Evolutionary conservation across 345 rosid species (phyloP).

Genomic region (Pistacia integerrima): DNA sequence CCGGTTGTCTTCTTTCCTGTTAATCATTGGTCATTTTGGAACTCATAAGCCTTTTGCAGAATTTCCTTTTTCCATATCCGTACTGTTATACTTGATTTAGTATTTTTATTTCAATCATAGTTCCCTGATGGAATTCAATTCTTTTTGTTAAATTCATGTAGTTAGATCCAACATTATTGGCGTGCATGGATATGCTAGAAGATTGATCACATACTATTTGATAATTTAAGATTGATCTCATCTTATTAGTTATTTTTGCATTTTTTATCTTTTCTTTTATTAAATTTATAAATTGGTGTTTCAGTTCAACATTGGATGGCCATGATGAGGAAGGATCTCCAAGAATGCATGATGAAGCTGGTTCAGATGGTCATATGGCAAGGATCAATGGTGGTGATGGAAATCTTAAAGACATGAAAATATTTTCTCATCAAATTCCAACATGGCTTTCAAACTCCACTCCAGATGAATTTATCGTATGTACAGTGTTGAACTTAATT

Average conservation of each 20-base stretch:
- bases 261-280: background rate
- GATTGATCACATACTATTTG: slow-evolving; percentile 7
- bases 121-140: background rate
- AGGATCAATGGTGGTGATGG: slow-evolving; percentile 64
- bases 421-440: slow-evolving; percentile 59
- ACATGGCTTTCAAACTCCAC: slow-evolving; percentile 83
- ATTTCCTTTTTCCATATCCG: background rate
- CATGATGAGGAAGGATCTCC: slow-evolving; percentile 71
- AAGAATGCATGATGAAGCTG: slow-evolving; percentile 61
- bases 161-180: background rate
- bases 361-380: slow-evolving; percentile 45
- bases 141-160: background rate
- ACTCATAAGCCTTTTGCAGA: background rate
- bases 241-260: slow-evolving; percentile 10
- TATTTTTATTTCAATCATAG: background rate
- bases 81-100: background rate
- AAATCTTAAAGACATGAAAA: slow-evolving; percentile 41
- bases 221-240: slow-evolving; percentile 10
- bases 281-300: slow-evolving; percentile 21
- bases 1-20: background rate
- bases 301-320: slow-evolving; percentile 85
- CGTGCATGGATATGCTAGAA: slow-evolving; percentile 2
- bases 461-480: slow-evolving; percentile 93
- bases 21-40: slow-evolving; percentile 4
- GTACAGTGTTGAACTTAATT: slow-evolving; percentile 29